Evolutionary conservation across 2,329 filamentous ascomycete species (phyloP).

Genomic region (Neocucurbitaria cava): DNA sequence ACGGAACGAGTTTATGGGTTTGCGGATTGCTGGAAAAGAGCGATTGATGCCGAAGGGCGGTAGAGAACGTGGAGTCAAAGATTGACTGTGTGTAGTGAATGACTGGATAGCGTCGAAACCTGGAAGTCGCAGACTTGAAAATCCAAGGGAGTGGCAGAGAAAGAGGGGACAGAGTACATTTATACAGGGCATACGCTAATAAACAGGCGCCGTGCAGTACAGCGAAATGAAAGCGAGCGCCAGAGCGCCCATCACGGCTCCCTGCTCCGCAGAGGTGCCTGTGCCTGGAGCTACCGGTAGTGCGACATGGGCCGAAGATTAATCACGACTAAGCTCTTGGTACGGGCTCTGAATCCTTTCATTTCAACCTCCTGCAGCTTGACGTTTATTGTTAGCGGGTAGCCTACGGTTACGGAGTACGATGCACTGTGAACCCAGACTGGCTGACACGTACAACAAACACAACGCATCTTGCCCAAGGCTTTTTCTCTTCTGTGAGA

Average conservation of each 20-base stretch:
- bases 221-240: conserved; percentile 35
- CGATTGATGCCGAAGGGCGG: conserved; percentile 36
- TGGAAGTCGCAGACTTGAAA: conserved; percentile 46
- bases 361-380: conserved; percentile 25
- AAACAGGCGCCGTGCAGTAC: conserved; percentile 21
- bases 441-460: conserved; percentile 14
- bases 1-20: conserved; percentile 1
- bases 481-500: conserved; percentile 53
- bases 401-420: conserved; percentile 18
- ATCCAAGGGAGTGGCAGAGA: conserved; percentile 16
- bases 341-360: conserved; percentile 32
- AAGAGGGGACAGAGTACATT: conserved; percentile 31
- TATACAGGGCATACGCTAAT: conserved; percentile 28
- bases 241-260: conserved; percentile 26
- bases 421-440: conserved; percentile 10
- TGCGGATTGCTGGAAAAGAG: conserved; percentile 26
- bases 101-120: conserved; percentile 36
- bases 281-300: conserved; percentile 31
- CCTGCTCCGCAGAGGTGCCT: conserved; percentile 34
- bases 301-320: conserved; percentile 21
- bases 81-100: conserved; percentile 37
- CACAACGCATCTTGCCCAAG: conserved; percentile 33
- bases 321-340: conserved; percentile 23
- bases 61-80: conserved; percentile 42
- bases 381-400: conserved; percentile 17